Base-by-base conservation (phyloP, 345 rosid species). In the Brassica juncea region DNA sequence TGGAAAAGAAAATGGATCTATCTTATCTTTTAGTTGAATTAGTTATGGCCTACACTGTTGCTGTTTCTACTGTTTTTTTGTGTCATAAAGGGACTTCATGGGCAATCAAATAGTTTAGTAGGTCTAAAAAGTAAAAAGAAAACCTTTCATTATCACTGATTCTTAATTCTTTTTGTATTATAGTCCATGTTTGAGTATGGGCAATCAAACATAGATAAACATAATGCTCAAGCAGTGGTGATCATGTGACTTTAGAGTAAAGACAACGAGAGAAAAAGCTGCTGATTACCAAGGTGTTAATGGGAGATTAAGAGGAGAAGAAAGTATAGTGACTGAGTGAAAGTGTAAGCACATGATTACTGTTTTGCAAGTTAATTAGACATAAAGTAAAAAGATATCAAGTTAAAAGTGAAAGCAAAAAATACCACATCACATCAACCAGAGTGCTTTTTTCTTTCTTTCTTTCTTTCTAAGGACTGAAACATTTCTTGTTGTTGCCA, bases 81-180 rank as follows among this genome's bases (percentile, higher is more conserved):
- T 55, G 72, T 42, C 59, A 52, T 59, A 70, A 23, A 15, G 75
- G 27, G 75, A 62, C 66, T 39, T 78, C 67, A 78, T 78, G 81
- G 67, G 81, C 16, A 37, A 54, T 21, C 39, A 1, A 71, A 70
- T 64, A 63, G 71, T 77, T 71, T 77, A 65, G 54, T 52, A 52
- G 54, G 5, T 44, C 54, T 44, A 4, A 44, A 4, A 42, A 42
- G 49, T 42, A 47, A 21, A 6, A 70, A 7, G 16, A 16, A 64
- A 52, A 1, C 21, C 12, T 44, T 44, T 8, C 44, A 37, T 37
- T 37, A 37, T 37, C 11, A 8, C 44, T 2, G 44, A 37, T 37
- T 52, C 57, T 52, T 15, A 52, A n/a, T 21, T 49, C 5, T 44
- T 44, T 44, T 44, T 5, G 28, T 59, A 6, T 28, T 68, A 42